Base-by-base conservation (phyloP, 1,139 yeast species). In the Taiozyma sp. region DNA sequence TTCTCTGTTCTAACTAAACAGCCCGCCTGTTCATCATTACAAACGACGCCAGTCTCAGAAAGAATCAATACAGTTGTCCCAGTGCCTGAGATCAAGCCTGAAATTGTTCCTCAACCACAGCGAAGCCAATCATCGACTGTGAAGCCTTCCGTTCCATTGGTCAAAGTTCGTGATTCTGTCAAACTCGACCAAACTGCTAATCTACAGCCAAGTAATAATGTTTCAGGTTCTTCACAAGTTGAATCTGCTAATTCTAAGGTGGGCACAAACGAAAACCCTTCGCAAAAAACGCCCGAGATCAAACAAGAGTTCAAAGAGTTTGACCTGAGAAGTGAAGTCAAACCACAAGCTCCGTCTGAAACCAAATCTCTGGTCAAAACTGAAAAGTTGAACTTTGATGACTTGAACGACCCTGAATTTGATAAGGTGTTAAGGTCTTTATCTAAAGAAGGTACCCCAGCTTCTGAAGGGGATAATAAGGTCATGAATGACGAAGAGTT, bases 391-490 rank as follows among this genome's bases (percentile, higher is more conserved):
- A 46, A 47, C 26, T 43, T 51, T 22, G 58, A 56, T 35, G 61
- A 57, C n/a, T 39, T 61, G 28, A 48, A 59, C 43, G 65, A 62
- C 47, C 58, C 58, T 6, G 64, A 62, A 35, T 59, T 62, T 34
- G 57, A 58, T 34, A 56, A 56, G 39, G 64, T 61, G 14, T 42
- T 62, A 16, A 52, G 59, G 43, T 58, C 62, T 2, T 47, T 61
- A 9, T 61, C 64, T 6, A 60, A 51, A 45, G 64, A 60, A 41
- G 56, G 57, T 2, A 62, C 65, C 2, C 65, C 65, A 13, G 61
- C 53, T 14, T 37, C 56, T 3, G 57, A 51, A 14, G 56, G 44
- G 26, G 51, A 43, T 9, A 44, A 42, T 8, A 52, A 52, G 14
- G 56, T 49, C 11, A 47, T 59, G 47, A 57, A 62, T 50, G 61